Conservation (phyloP, 2,329 filamentous ascomycete species). For the Trichophyton verrucosum region DNA sequence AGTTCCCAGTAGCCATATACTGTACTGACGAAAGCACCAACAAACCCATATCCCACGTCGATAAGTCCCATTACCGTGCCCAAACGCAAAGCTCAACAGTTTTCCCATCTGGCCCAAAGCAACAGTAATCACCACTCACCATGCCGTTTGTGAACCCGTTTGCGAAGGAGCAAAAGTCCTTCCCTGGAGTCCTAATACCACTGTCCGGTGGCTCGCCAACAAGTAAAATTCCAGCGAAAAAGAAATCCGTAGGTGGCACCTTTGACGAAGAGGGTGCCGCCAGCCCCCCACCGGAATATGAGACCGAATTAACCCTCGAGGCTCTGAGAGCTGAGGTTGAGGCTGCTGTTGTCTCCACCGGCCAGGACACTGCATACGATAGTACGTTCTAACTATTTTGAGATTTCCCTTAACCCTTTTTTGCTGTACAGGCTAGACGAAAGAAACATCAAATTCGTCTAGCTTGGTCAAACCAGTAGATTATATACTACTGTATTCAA, state of each 20-base stretch:
- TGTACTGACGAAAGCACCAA: not conserved
- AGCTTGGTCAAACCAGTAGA: not conserved
- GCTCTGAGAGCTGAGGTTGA: conserved; percentile 55
- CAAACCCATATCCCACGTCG: not conserved
- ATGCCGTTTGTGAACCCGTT: conserved; percentile 31
- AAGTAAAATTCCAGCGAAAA: conserved; percentile 20
- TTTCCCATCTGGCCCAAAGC: not conserved
- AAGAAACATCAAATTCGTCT: not conserved
- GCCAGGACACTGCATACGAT: conserved; percentile 60
- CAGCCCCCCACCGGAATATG: conserved; percentile 21
- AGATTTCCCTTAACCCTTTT: not conserved
- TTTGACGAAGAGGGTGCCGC: conserved; percentile 29
- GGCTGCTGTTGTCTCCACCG: conserved; percentile 43
- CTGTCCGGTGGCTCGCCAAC: conserved; percentile 28
- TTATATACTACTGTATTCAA: conserved; percentile 3
- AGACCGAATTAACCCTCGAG: conserved; percentile 52
- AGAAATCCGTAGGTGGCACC: conserved; percentile 24
- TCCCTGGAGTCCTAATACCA: conserved; percentile 36
- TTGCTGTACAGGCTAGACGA: not conserved
- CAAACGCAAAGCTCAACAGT: not conserved
- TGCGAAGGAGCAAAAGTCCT: conserved; percentile 35
- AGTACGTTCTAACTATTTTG: conserved; percentile 41
- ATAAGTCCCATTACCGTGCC: not conserved
- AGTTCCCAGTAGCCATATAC: not conserved
- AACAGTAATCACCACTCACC: conserved; percentile 2